Conservation (phyloP, 2,329 filamentous ascomycete genomes). For the Colletotrichum orbiculare region DNA sequence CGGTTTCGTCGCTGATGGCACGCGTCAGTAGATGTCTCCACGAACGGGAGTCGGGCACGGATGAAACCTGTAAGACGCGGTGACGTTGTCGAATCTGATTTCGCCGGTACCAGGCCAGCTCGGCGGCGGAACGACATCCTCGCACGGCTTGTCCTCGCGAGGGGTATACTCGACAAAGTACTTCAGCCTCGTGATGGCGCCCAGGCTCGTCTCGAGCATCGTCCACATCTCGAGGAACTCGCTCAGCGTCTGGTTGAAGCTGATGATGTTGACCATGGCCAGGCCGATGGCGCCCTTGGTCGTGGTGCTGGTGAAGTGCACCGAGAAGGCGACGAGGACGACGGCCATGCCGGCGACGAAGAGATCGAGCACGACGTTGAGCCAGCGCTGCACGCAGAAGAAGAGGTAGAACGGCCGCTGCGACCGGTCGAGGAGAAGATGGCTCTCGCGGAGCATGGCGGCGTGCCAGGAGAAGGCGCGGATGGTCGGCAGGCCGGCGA, state of each 20-base stretch:
- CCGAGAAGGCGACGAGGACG: constrained; percentile 59
- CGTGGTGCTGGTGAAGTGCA: constrained; percentile 41
- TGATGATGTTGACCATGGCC: constrained; percentile 42
- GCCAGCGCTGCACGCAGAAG: constrained; percentile 61
- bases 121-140: constrained; percentile 10
- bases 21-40: background rate
- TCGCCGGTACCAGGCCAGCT: constrained; percentile 44
- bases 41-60: constrained; percentile 34
- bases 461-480: constrained; percentile 62
- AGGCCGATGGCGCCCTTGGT: constrained; percentile 46
- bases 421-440: constrained; percentile 52
- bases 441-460: constrained; percentile 49
- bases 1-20: constrained; percentile 37
- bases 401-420: constrained; percentile 63
- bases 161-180: constrained; percentile 41
- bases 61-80: constrained; percentile 41
- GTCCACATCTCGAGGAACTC: constrained; percentile 50
- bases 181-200: constrained; percentile 49
- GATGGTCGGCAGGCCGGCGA: constrained; percentile 59
- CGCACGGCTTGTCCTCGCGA: constrained; percentile 41
- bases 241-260: constrained; percentile 45
- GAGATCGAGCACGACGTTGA: constrained; percentile 59
- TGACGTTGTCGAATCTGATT: constrained; percentile 43
- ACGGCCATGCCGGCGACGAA: constrained; percentile 61
- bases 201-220: constrained; percentile 48